Evolutionary conservation across 164 flowering plant species (phyloP), one percentile per base, ranked within the genome.

Genomic region (Annona squamosa): DNA sequence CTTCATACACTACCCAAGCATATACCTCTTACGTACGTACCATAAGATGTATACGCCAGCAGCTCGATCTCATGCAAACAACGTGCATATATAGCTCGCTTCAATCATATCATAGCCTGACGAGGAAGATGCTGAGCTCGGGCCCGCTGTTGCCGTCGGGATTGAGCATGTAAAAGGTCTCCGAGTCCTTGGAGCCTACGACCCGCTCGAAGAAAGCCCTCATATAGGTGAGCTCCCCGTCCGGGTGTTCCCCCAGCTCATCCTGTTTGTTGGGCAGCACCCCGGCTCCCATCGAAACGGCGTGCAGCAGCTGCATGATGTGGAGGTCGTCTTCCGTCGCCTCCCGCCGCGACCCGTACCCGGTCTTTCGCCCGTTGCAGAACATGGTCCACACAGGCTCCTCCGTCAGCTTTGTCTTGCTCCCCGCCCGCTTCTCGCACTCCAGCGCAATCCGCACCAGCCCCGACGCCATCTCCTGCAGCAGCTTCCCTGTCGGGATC

Each of bases 361-460:
- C 95, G 1, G 64, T 75, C 73, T 88, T 90, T 77, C 79, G 80
- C 64, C 97, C 97, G 47, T 92, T 90, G 64, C 85, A 86, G 45
- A 74, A 90, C 93, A 92, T 85, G 1, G 90, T 86, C 97, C 97
- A 92, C 13, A 87, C 4, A 5, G 91, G 91, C 77, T 92, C 97
- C 0, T 89, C 92, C 0, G 87, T n/a, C 1, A 92, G 77, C 81
- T 70, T 77, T 4, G 75, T 82, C 77, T 81, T 85, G 63, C 83
- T 89, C 67, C 77, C 86, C 0, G 83, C 43, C 63, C 81, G 63
- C 79, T 87, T 88, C 70, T 90, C 95, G 72, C 92, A 85, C 68
- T 92, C 95, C 18, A 92, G 74, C 1, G 97, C 93, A 1, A 92
- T 83, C 70, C 97, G 74, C 17, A 92, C 93, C 77, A 89, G 83